phyloP scores from a whole-genome alignment of 2,329 filamentous ascomycete genomes.

The Botrytis pseudocinerea region DNA sequence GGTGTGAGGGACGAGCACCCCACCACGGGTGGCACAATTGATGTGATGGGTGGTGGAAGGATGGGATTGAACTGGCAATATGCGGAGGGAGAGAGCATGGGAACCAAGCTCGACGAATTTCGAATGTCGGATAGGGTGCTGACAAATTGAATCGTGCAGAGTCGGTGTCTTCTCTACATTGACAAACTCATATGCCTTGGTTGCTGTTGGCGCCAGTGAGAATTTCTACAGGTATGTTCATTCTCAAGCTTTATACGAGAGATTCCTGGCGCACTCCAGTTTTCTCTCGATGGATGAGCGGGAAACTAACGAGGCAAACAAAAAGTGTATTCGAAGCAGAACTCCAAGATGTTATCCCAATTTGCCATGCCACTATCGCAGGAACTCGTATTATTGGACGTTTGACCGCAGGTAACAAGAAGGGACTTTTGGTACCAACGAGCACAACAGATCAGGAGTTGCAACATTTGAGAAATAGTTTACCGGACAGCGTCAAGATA shows the following conservation, averaged over 20 bases:
- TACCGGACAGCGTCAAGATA: conserved; percentile 89
- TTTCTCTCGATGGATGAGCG: background rate
- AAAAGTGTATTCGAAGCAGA: conserved; percentile 91
- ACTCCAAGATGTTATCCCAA: conserved; percentile 94
- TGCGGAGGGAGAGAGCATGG: background rate
- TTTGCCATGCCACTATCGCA: conserved; percentile 94
- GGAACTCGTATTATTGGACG: conserved; percentile 95
- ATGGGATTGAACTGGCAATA: background rate
- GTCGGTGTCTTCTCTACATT: conserved; percentile 96
- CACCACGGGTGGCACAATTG: conserved; percentile 1
- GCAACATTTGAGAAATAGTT: conserved; percentile 91
- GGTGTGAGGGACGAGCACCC: background rate
- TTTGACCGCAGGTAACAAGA: conserved; percentile 93
- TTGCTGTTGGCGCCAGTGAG: conserved; percentile 91
- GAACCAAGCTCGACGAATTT: background rate
- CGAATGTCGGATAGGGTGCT: background rate
- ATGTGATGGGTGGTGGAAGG: background rate
- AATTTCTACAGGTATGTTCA: conserved; percentile 85
- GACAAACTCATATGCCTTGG: conserved; percentile 95
- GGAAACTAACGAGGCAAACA: conserved; percentile 20
- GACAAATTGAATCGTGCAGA: conserved; percentile 48
- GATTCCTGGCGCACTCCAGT: background rate
- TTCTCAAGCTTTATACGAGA: background rate
- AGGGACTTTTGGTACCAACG: conserved; percentile 93
- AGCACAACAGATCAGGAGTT: conserved; percentile 97